Evolutionary conservation across 768 basidiomycete species (phyloP).

Genomic region (Lactarius vividus): DNA sequence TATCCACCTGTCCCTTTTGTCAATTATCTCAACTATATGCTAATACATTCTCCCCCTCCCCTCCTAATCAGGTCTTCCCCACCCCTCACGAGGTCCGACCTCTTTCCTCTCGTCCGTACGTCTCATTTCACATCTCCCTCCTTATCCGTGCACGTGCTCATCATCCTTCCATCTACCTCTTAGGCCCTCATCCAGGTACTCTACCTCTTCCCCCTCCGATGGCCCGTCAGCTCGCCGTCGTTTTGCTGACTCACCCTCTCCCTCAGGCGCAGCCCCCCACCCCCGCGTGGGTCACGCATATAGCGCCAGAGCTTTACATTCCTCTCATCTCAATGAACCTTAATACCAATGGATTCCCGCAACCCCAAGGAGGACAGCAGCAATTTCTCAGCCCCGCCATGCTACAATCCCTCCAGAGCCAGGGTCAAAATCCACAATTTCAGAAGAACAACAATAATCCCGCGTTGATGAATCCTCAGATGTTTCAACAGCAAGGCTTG

Average conservation of each 20-base stretch:
- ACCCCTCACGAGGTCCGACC: constrained; percentile 14
- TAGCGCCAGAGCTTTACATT: constrained; percentile 5
- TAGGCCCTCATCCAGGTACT: constrained; percentile 14
- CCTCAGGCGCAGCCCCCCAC: constrained; percentile 5
- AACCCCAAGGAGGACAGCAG: constrained; percentile 24
- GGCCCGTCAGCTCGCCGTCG: background rate
- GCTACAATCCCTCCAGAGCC: constrained; percentile 23
- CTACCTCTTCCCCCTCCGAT: constrained; percentile 10
- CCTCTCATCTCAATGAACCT: constrained; percentile 22
- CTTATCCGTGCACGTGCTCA: constrained; percentile 24
- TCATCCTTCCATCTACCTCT: constrained; percentile 1
- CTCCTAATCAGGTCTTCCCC: constrained; percentile 20
- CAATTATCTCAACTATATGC: constrained; percentile 16
- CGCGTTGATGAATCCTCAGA: constrained; percentile 19
- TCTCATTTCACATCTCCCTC: background rate
- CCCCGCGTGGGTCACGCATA: constrained; percentile 8
- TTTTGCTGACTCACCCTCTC: constrained; percentile 13
- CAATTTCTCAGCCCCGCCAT: constrained; percentile 21
- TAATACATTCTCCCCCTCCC: constrained; percentile 8
- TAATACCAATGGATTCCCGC: constrained; percentile 25
- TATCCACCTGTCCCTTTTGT: constrained; percentile 17
- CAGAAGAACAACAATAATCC: constrained; percentile 26
- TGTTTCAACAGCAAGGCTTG: constrained; percentile 25
- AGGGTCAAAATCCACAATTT: constrained; percentile 24
- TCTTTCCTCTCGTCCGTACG: background rate